Base-by-base conservation (phyloP, 164 flowering plant species). In the Brasenia schreberi region DNA sequence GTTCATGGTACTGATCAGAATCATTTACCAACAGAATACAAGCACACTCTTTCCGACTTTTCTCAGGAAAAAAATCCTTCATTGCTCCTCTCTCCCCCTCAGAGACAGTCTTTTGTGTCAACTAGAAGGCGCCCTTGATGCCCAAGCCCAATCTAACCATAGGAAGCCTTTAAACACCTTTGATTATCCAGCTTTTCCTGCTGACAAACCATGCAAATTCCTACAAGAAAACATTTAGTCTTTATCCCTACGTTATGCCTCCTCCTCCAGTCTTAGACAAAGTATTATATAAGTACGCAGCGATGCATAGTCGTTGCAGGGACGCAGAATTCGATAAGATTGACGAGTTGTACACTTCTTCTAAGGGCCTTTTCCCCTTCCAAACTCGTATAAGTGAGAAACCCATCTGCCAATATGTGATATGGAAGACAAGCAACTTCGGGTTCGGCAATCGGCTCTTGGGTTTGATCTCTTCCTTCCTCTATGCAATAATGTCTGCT, bases 381-480 rank as follows among this genome's bases (percentile, higher is more conserved):
- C 27, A 23, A 23, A 23, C 27, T 0, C 27, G 2, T 23, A 23
- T 23, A 23, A 23, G 27, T 23, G 27, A 2, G 27, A 23, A 18
- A 18, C 63, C 63, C 63, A 18, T 17, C 6, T 60, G 63, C 5
- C 63, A 17, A 9, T 60, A 3, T 60, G 2, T 60, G 19, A 60
- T 60, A 7, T 60, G 63, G 63, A 19, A 18, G 6, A 2, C 10
- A 19, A n/a, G 19, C 3, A 7, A 7, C n/a, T 18, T 18, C 6
- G 63, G 63, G 23, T 23, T 61, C 27, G 63, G 63, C 19, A 61
- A 61, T 61, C 19, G 63, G 63, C 63, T 61, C 18, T 7, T 61
- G 12, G 10, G n/a, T 11, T n/a, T 61, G 63, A 7, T 61, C 9
- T 61, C 63, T n/a, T 18, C 63, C 27, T 61, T 61, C 19, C 63